Evolutionary conservation across 805 yeast genomes (phyloP).

Genomic region (Metschnikowia koreensis): DNA sequence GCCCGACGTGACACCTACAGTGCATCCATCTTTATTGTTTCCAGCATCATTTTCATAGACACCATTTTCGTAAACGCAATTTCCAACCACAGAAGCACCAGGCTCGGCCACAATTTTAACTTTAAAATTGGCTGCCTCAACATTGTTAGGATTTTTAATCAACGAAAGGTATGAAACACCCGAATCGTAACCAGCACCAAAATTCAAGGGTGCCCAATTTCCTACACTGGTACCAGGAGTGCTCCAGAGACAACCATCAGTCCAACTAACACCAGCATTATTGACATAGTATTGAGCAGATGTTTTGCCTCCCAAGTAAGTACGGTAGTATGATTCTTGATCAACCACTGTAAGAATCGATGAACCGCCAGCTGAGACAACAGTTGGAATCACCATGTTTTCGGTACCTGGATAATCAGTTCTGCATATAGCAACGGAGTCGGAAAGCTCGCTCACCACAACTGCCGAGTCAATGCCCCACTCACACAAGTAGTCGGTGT

Average conservation of each 20-base stretch:
- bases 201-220: constrained; percentile 96
- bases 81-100: constrained; percentile 62
- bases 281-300: constrained; percentile 97
- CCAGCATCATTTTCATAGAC: constrained; percentile 49
- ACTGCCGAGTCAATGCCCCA: constrained; percentile 77
- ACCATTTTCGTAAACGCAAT: constrained; percentile 81
- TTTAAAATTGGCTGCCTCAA: constrained; percentile 53
- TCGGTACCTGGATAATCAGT: constrained; percentile 99
- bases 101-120: constrained; percentile 70
- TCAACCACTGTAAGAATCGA: constrained; percentile 78
- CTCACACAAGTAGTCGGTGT: constrained; percentile 70
- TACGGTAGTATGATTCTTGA: constrained; percentile 72
- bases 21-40: constrained; percentile 81
- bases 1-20: constrained; percentile 85
- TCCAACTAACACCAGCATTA: constrained; percentile 87
- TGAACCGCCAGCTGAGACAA: constrained; percentile 63
- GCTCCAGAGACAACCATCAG: constrained; percentile 97
- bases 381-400: constrained; percentile 95
- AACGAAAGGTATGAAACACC: constrained; percentile 77
- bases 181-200: constrained; percentile 84
- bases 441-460: constrained; percentile 60
- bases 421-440: constrained; percentile 87
- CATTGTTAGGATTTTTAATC: constrained; percentile 94
- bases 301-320: constrained; percentile 77
- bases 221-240: constrained; percentile 74